A percentile compares a stretch with the other conserved stretches of the same genome.
Evolutionary conservation across 2,329 filamentous ascomycete genomes (phyloP).

Genomic region (Epichloe coenophiala): DNA sequence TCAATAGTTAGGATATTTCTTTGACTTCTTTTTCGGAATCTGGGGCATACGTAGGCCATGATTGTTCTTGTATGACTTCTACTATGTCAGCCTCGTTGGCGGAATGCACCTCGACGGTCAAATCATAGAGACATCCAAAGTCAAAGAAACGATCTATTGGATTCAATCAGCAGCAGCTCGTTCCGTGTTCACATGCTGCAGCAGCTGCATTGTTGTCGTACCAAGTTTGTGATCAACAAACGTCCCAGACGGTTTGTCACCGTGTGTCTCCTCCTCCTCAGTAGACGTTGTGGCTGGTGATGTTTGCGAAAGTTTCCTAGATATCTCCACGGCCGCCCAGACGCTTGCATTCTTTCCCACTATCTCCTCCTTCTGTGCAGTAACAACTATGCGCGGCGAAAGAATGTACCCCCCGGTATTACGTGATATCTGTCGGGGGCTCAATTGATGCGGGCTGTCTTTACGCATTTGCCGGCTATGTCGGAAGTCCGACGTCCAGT

Average conservation of each 20-base stretch:
- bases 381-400: conserved; percentile 29
- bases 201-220: conserved; percentile 2
- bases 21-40: not conserved
- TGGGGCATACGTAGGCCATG: conserved; percentile 24
- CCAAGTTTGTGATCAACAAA: conserved; percentile 11
- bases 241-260: conserved; percentile 1
- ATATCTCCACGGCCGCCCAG: conserved; percentile 39
- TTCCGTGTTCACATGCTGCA: not conserved
- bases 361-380: conserved; percentile 25
- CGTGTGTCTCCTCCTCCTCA: not conserved
- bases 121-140: conserved; percentile 36
- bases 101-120: conserved; percentile 32
- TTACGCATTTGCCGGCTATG: not conserved
- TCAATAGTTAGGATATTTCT: conserved; percentile 6
- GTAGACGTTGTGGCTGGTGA: conserved; percentile 2
- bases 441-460: not conserved
- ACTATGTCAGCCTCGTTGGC: conserved; percentile 26
- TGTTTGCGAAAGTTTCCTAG: conserved; percentile 22
- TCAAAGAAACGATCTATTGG: conserved; percentile 19
- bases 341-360: conserved; percentile 20
- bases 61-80: conserved; percentile 32
- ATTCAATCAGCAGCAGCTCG: conserved; percentile 1
- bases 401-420: conserved; percentile 16
- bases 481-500: not conserved
- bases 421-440: conserved; percentile 5